Conservation (phyloP, 176 grass and related monocot genomes). For the Carex myosuroides region DNA sequence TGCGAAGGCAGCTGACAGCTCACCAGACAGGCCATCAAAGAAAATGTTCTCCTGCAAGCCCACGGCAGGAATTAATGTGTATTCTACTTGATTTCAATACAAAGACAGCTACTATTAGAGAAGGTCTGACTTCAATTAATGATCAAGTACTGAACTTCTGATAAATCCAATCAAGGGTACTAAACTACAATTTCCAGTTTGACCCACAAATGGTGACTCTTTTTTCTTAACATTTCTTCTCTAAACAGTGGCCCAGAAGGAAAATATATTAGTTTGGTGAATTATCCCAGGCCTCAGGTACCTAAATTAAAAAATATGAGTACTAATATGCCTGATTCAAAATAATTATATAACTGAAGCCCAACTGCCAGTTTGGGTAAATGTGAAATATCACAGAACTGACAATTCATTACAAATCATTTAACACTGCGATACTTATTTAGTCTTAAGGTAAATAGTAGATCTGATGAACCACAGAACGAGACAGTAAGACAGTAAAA, state of each 20-base stretch:
- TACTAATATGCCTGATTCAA: neutral
- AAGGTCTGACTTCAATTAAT: neutral
- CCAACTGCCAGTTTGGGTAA: neutral
- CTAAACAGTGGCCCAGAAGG: neutral
- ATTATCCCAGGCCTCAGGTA: neutral
- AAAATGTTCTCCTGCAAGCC: slow-evolving; percentile 70
- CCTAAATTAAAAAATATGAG: neutral
- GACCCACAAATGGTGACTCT: neutral
- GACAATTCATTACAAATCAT: neutral
- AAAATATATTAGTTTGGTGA: neutral
- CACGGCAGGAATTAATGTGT: neutral
- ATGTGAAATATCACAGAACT: neutral
- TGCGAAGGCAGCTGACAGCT: slow-evolving; percentile 47
- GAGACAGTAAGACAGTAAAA: neutral
- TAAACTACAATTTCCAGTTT: neutral
- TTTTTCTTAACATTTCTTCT: neutral
- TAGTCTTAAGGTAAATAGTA: neutral
- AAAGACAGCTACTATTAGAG: neutral
- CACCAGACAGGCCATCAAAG: slow-evolving; percentile 58
- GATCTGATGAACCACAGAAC: neutral
- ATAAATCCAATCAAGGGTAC: neutral
- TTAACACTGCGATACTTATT: neutral
- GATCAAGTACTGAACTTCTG: neutral
- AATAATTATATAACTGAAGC: neutral
- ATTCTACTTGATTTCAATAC: neutral